A percentile compares a stretch with the other conserved stretches of the same genome.
Conservation (phyloP, 495 filamentous ascomycete genomes). For the Ascodesmis nigricans region DNA sequence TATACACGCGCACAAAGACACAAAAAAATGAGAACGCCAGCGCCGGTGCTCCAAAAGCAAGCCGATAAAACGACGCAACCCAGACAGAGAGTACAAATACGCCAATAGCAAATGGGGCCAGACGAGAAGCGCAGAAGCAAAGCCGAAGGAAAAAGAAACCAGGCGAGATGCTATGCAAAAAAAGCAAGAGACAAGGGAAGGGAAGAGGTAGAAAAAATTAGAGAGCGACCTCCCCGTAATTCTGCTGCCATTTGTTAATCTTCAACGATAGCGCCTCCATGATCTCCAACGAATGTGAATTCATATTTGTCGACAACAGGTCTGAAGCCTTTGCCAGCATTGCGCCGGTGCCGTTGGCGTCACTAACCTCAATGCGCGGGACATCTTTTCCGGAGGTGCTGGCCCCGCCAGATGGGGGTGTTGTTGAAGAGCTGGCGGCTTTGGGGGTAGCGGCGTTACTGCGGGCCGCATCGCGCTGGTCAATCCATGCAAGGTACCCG, state of each 20-base stretch:
- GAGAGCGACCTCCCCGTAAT: slow-evolving; percentile 19
- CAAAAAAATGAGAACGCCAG: too few species aligned
- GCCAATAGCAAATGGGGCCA: too few species aligned
- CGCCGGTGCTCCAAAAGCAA: too few species aligned
- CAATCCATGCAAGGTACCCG: slow-evolving; percentile 21
- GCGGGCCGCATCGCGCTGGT: slow-evolving; percentile 19
- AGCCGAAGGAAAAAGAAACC: too few species aligned
- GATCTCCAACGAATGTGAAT: slow-evolving; percentile 14
- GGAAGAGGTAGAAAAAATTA: too few species aligned
- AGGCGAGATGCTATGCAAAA: too few species aligned
- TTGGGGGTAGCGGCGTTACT: slow-evolving; percentile 14
- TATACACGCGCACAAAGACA: too few species aligned
- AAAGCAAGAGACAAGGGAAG: too few species aligned
- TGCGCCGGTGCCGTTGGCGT: slow-evolving; percentile 14
- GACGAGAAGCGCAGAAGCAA: too few species aligned
- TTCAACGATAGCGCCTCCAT: slow-evolving; percentile 21
- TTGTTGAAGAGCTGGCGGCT: slow-evolving; percentile 13
- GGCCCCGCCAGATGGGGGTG: slow-evolving; percentile 7
- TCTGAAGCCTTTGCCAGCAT: slow-evolving; percentile 19
- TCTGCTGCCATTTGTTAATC: slow-evolving; percentile 21
- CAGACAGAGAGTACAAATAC: too few species aligned
- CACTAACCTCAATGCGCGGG: slow-evolving; percentile 16
- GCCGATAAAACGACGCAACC: too few species aligned
- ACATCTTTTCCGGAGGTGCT: slow-evolving; percentile 12
- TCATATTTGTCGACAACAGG: slow-evolving; percentile 5